Evolutionary conservation across 345 rosid species (phyloP).

Genomic region (Luvunga scandens): DNA sequence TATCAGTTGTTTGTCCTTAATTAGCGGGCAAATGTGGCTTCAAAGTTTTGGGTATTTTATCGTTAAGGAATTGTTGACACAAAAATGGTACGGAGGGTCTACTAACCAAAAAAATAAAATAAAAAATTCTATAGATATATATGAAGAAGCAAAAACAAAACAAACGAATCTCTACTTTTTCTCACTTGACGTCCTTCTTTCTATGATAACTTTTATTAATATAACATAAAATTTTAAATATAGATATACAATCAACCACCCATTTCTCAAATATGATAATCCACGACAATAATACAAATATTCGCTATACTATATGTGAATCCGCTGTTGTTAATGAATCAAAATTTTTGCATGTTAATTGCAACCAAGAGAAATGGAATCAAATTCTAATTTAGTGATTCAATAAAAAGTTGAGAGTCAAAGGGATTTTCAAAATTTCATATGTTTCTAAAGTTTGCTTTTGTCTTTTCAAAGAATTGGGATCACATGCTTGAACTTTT

Average conservation of each 20-base stretch:
- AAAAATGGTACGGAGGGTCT: background rate
- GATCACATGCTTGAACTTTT: conserved; percentile 10
- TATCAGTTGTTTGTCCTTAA: background rate
- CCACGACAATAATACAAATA: background rate
- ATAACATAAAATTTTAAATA: too few relatives aligned
- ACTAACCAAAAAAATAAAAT: too few relatives aligned
- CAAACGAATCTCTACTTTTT: background rate
- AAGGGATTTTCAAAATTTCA: background rate
- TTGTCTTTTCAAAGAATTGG: conserved; percentile 9
- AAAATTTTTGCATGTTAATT: background rate
- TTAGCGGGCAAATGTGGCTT: background rate
- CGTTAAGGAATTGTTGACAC: background rate
- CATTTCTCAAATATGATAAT: background rate
- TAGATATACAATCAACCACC: background rate
- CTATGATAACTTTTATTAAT: too few relatives aligned
- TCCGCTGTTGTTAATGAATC: background rate
- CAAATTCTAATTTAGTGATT: conserved; percentile 10
- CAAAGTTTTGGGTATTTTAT: background rate
- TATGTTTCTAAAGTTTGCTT: conserved; percentile 10
- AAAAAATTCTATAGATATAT: too few relatives aligned
- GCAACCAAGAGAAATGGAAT: conserved; percentile 14
- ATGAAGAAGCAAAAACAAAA: background rate
- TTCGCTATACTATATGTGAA: too few relatives aligned
- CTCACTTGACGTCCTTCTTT: too few relatives aligned
- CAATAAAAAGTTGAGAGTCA: background rate